These are phyloP conservation scores for Saccharum officinarum DNA, from an alignment of 176 grass and related monocot species.

Conservation along the genomic window DNA sequence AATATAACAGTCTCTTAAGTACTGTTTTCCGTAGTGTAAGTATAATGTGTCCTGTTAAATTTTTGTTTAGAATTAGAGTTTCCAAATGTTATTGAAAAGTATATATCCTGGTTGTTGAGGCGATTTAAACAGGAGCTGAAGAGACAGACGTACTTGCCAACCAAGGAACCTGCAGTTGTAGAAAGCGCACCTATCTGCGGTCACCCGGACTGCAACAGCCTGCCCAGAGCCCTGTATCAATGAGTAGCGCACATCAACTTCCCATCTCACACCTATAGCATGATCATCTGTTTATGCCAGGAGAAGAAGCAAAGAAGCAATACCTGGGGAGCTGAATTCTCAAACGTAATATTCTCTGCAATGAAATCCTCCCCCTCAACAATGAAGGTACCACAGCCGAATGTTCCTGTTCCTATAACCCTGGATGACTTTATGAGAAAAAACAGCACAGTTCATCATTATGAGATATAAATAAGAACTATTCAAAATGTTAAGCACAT, in stretches of 20 bases:
- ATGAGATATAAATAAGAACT: not conserved
- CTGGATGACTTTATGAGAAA: conserved; percentile 53
- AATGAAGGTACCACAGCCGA: conserved; percentile 79
- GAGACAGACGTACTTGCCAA: conserved; percentile 65
- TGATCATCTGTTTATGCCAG: not conserved
- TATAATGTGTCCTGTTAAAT: conserved; percentile 85
- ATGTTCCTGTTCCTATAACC: conserved; percentile 91
- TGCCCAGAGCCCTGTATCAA: conserved; percentile 85
- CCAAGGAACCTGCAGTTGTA: conserved; percentile 94
- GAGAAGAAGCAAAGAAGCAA: conserved; percentile 11
- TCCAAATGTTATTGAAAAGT: not conserved
- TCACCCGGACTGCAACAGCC: conserved; percentile 81
- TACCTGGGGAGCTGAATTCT: conserved; percentile 94
- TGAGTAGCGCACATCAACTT: conserved; percentile 22
- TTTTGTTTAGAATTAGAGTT: conserved; percentile 18
- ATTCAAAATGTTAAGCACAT: not conserved
- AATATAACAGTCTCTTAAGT: conserved; percentile 93
- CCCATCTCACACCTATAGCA: conserved; percentile 13
- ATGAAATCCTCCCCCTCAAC: conserved; percentile 94
- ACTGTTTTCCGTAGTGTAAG: conserved; percentile 94
- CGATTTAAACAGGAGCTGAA: conserved; percentile 11
- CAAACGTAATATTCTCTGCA: conserved; percentile 94
- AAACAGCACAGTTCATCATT: not conserved
- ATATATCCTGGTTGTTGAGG: not conserved
- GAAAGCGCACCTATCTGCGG: conserved; percentile 91